phyloP scores from a whole-genome alignment of 2,329 filamentous ascomycete species.

The Exserohilum rostratum region DNA sequence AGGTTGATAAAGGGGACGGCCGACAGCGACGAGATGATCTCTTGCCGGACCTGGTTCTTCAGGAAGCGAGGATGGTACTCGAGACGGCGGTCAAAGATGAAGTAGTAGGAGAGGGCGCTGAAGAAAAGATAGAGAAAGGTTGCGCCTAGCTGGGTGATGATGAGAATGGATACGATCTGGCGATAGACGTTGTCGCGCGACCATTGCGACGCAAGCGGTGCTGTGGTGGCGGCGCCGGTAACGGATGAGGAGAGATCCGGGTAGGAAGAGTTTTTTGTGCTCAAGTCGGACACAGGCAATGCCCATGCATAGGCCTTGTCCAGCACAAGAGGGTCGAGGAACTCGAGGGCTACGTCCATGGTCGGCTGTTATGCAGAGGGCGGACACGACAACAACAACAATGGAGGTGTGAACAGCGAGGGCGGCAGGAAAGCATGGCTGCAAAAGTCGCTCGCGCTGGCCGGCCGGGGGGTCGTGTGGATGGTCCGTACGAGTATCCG shows the following conservation, averaged over 20 bases:
- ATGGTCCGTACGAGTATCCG: slow-evolving; percentile 3
- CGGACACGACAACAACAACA: slow-evolving; percentile 8
- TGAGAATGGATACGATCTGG: slow-evolving; percentile 9
- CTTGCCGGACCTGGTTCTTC: slow-evolving; percentile 11
- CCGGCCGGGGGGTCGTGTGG: background rate
- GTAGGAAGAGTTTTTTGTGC: slow-evolving; percentile 4
- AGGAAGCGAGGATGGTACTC: slow-evolving; percentile 13
- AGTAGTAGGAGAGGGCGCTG: slow-evolving; percentile 9
- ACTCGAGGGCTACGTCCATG: slow-evolving; percentile 13
- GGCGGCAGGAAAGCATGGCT: slow-evolving; percentile 4
- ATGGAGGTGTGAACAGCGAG: slow-evolving; percentile 7
- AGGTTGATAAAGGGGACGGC: slow-evolving; percentile 12
- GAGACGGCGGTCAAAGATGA: slow-evolving; percentile 11
- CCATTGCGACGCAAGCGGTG: slow-evolving; percentile 9
- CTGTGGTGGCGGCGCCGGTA: background rate
- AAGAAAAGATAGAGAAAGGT: slow-evolving; percentile 13
- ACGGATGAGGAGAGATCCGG: background rate
- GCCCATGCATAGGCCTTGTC: slow-evolving; percentile 15
- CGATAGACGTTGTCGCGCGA: slow-evolving; percentile 14
- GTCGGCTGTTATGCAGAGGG: slow-evolving; percentile 6
- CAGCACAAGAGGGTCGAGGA: slow-evolving; percentile 14
- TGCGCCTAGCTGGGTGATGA: slow-evolving; percentile 9
- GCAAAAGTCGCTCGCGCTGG: slow-evolving; percentile 6
- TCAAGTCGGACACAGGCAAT: background rate
- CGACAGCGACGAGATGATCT: slow-evolving; percentile 9